A percentile compares a stretch with the other conserved stretches of the same genome.
Evolutionary conservation across 352 stramenopile species (phyloP).

Genomic region (Globisporangium acanthophoron): DNA sequence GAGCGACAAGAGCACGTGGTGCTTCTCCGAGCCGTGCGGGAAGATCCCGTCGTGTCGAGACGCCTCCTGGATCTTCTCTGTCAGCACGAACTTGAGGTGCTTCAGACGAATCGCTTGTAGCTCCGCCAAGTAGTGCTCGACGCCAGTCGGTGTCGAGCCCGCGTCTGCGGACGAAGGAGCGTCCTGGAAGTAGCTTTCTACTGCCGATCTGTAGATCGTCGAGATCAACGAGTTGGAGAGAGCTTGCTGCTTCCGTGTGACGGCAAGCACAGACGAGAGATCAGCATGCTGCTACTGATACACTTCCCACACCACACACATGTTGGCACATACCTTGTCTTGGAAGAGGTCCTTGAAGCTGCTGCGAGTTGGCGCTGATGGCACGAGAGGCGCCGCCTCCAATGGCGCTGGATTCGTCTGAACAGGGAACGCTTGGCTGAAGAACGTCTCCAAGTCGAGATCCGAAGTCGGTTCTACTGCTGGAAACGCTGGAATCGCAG

Average conservation of each 20-base stretch:
- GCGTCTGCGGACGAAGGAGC: neutral
- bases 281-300: neutral
- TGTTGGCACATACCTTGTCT: conserved; percentile 7
- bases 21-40: conserved; percentile 53
- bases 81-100: conserved; percentile 74
- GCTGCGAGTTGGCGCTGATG: neutral
- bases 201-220: conserved; percentile 11
- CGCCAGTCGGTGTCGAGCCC: neutral
- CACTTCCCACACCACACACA: neutral
- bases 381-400: conserved; percentile 1
- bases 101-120: conserved; percentile 25
- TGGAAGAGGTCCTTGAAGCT: conserved; percentile 13
- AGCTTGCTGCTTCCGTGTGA: neutral
- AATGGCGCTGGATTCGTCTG: conserved; percentile 10
- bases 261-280: neutral
- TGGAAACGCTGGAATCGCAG: neutral
- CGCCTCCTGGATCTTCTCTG: conserved; percentile 69
- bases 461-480: conserved; percentile 14
- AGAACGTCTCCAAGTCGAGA: conserved; percentile 29
- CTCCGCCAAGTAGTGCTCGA: conserved; percentile 6
- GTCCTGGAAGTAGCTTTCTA: conserved; percentile 15
- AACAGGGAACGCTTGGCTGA: conserved; percentile 27
- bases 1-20: conserved; percentile 44
- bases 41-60: conserved; percentile 66
- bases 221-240: conserved; percentile 2